Conservation (phyloP, 805 yeast species). For the Wickerhamomyces alni region DNA sequence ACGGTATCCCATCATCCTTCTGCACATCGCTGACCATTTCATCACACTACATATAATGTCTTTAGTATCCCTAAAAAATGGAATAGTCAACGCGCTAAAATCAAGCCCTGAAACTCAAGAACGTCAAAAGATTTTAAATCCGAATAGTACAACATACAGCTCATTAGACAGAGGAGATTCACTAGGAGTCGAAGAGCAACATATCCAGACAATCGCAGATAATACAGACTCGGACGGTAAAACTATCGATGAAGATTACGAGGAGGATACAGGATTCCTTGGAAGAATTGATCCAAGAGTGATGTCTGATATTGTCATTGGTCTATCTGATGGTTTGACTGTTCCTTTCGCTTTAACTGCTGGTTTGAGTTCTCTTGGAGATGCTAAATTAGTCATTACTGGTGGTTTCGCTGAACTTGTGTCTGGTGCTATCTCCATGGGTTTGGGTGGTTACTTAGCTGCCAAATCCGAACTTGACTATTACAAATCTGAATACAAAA, state of each 20-base stretch:
- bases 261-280: slow-evolving; percentile 28
- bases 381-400: slow-evolving; percentile 83
- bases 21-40: too few species aligned
- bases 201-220: slow-evolving; percentile 3
- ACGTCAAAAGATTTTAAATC: slow-evolving; percentile 8
- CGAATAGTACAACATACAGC: slow-evolving; percentile 11
- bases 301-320: slow-evolving; percentile 89
- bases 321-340: slow-evolving; percentile 90
- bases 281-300: slow-evolving; percentile 79
- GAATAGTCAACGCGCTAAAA: slow-evolving; percentile 14
- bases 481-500: slow-evolving; percentile 63
- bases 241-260: slow-evolving; percentile 5
- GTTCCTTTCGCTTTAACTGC: slow-evolving; percentile 99
- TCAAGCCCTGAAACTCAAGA: slow-evolving; percentile 3
- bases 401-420: slow-evolving; percentile 98
- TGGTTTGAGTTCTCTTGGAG: slow-evolving; percentile 87
- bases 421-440: slow-evolving; percentile 97
- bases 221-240: neutral
- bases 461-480: slow-evolving; percentile 85
- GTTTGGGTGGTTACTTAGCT: slow-evolving; percentile 93
- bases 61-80: slow-evolving; percentile 21
- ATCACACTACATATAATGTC: too few species aligned
- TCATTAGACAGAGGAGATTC: slow-evolving; percentile 13
- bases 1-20: too few species aligned
- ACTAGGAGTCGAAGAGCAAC: slow-evolving; percentile 4